phyloP scores from a whole-genome alignment of 495 filamentous ascomycete species.

The Hypomontagnella monticulosa region DNA sequence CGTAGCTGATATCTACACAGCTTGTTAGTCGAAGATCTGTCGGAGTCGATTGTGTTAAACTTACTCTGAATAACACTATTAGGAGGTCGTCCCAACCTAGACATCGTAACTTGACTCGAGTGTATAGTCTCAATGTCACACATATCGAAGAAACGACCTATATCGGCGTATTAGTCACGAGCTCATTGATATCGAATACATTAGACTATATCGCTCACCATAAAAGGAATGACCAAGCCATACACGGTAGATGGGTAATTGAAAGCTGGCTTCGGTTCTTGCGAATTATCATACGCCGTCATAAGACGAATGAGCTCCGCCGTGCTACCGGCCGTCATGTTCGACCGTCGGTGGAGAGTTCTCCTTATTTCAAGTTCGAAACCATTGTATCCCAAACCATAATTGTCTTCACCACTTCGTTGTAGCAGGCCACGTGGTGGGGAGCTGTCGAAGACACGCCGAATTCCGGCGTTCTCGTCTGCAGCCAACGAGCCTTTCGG shows the following conservation, averaged over 20 bases:
- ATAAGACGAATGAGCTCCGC: constrained; percentile 30
- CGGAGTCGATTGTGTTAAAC: neutral
- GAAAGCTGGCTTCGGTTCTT: constrained; percentile 29
- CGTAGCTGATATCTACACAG: constrained; percentile 35
- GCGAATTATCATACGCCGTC: constrained; percentile 41
- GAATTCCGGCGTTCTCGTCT: neutral
- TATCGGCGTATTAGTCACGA: neutral
- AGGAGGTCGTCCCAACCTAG: constrained; percentile 48
- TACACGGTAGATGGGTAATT: constrained; percentile 32
- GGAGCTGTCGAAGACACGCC: neutral
- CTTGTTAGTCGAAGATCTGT: neutral
- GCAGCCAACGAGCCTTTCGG: neutral
- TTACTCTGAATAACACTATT: constrained; percentile 44
- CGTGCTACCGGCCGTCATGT: constrained; percentile 11
- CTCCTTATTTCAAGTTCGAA: neutral
- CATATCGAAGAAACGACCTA: constrained; percentile 44
- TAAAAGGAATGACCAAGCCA: constrained; percentile 38
- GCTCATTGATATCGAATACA: neutral
- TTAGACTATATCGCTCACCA: constrained; percentile 26
- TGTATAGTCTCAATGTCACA: constrained; percentile 39
- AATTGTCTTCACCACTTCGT: neutral
- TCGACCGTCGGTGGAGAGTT: constrained; percentile 7
- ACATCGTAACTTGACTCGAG: constrained; percentile 36
- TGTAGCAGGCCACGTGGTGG: constrained; percentile 3
- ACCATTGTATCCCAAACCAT: neutral